These are phyloP conservation scores for Globisporangium spiculum DNA, from an alignment of 352 stramenopile species.

Conservation along the genomic window DNA sequence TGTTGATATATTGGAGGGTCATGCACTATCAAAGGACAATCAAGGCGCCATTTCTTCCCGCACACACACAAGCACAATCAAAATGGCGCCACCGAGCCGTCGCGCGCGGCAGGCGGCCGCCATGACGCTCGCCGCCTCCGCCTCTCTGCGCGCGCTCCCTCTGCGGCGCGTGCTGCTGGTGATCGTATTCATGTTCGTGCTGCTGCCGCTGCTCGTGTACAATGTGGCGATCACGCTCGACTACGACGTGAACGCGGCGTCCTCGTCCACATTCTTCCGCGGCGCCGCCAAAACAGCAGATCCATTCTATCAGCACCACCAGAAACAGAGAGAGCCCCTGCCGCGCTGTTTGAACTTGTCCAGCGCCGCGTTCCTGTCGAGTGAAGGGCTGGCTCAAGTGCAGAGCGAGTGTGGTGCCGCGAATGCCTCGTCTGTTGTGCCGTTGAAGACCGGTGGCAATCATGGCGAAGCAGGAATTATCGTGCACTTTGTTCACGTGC, in stretches of 20 bases:
- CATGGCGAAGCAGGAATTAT: background rate
- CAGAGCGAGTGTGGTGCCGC: background rate
- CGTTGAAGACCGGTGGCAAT: background rate
- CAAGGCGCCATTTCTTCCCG: background rate
- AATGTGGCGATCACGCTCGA: conserved; percentile 29
- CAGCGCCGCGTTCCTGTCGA: conserved; percentile 19
- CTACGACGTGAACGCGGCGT: conserved; percentile 13
- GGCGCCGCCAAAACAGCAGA: background rate
- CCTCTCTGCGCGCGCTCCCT: conserved; percentile 12
- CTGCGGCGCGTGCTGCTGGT: conserved; percentile 27
- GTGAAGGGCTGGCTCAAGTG: background rate
- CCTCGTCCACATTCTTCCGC: conserved; percentile 6
- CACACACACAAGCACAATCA: background rate
- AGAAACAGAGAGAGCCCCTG: background rate
- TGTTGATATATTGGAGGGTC: background rate
- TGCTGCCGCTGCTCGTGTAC: conserved; percentile 30
- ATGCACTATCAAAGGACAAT: background rate
- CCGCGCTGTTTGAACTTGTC: conserved; percentile 25
- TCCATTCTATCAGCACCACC: background rate
- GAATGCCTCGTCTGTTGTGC: background rate
- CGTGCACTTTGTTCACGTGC: conserved; percentile 37
- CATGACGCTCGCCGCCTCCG: conserved; percentile 7
- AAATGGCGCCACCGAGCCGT: conserved; percentile 7
- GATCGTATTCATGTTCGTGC: conserved; percentile 28
- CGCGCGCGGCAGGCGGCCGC: background rate